Conservation (phyloP, 441 rosid species). For the Gossypium aridum region DNA sequence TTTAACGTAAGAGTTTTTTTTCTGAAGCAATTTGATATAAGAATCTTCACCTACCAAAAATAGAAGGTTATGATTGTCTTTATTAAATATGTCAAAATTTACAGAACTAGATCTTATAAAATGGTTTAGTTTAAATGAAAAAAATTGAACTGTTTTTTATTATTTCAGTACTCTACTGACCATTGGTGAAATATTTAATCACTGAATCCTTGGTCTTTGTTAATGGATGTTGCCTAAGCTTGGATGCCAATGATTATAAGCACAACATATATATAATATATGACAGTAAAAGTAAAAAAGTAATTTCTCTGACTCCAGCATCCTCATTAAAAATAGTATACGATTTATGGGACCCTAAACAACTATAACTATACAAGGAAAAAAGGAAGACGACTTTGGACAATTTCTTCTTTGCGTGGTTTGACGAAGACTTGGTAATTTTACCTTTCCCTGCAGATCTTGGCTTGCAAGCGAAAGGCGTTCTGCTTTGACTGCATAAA, state of each 20-base stretch:
- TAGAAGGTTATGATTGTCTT: background rate
- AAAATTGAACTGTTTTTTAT: background rate
- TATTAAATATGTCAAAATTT: background rate
- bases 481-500: constrained; percentile 1
- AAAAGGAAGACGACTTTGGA: background rate
- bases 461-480: background rate
- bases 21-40: no score
- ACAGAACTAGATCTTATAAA: background rate
- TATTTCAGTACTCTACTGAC: background rate
- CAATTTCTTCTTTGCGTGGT: background rate
- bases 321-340: background rate
- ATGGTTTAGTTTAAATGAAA: background rate
- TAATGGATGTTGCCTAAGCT: background rate
- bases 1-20: no score
- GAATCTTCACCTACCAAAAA: no score
- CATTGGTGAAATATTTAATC: background rate
- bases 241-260: no score
- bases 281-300: background rate
- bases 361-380: background rate
- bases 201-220: background rate
- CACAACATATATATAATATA: no score
- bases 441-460: background rate
- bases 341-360: background rate
- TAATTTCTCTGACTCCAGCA: background rate
- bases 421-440: background rate